phyloP scores from a whole-genome alignment of 2,329 filamentous ascomycete genomes.

The Paraphaeosphaeria sporulosa region DNA sequence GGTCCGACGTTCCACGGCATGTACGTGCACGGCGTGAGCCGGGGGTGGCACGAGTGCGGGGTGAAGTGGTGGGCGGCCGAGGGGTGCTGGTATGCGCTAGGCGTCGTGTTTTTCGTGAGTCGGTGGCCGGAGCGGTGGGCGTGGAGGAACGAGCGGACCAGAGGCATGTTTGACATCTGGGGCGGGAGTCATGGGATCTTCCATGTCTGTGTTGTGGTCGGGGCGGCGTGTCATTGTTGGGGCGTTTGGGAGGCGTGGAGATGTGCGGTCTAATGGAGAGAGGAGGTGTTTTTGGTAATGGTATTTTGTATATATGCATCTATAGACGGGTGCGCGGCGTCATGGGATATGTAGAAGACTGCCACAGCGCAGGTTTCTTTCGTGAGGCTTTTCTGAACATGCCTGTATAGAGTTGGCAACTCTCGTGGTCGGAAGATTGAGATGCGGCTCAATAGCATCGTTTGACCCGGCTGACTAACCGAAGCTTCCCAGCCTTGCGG shows the following conservation, averaged over 20 bases:
- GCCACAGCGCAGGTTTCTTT: too few relatives aligned
- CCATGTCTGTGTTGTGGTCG: constrained; percentile 29
- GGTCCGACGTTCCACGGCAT: constrained; percentile 30
- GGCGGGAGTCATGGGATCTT: constrained; percentile 32
- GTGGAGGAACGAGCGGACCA: constrained; percentile 14
- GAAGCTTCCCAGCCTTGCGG: too few relatives aligned
- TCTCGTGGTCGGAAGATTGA: too few relatives aligned
- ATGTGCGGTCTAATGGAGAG: constrained; percentile 8
- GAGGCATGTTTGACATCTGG: constrained; percentile 25
- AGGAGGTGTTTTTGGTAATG: too few relatives aligned
- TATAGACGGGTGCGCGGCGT: too few relatives aligned
- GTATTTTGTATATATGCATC: too few relatives aligned
- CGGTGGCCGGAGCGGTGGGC: constrained; percentile 26
- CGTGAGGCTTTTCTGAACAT: too few relatives aligned
- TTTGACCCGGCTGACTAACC: too few relatives aligned
- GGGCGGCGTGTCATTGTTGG: constrained; percentile 31
- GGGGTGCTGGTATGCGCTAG: constrained; percentile 30
- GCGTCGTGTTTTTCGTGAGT: constrained; percentile 27
- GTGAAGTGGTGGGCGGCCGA: constrained; percentile 33
- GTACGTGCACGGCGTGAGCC: constrained; percentile 20
- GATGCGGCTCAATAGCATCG: too few relatives aligned
- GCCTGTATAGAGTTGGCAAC: too few relatives aligned
- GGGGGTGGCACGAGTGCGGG: constrained; percentile 23
- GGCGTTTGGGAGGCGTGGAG: constrained; percentile 33
- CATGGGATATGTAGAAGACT: too few relatives aligned